Percentiles rank a stretch among this genome's conserved stretches.
These are phyloP conservation scores for Macrolepiota albuminosa DNA, from an alignment of 768 basidiomycete genomes.

Conservation along the genomic window DNA sequence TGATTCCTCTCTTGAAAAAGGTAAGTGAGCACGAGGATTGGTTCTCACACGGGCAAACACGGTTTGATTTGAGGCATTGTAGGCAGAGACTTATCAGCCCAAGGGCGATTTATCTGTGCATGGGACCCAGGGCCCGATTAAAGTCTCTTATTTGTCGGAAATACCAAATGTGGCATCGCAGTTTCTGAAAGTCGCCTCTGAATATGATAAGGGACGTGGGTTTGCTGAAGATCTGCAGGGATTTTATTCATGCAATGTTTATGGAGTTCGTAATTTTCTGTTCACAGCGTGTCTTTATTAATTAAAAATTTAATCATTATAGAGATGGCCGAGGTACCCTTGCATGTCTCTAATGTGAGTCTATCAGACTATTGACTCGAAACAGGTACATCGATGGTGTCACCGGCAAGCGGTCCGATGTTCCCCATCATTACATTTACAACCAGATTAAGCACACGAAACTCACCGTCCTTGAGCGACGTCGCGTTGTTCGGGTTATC, in stretches of 20 bases:
- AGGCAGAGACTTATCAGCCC: constrained; percentile 36
- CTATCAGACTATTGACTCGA: not conserved
- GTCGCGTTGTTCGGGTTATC: constrained; percentile 42
- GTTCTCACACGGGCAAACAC: not conserved
- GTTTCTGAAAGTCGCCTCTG: constrained; percentile 40
- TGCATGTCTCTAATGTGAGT: not conserved
- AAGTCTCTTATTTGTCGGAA: constrained; percentile 36
- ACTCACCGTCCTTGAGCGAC: constrained; percentile 33
- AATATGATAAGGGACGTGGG: constrained; percentile 44
- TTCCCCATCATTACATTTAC: constrained; percentile 49
- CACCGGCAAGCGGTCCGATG: constrained; percentile 53
- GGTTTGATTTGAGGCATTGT: not conserved
- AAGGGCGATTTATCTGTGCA: constrained; percentile 29
- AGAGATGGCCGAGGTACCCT: constrained; percentile 53
- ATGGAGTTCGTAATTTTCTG: constrained; percentile 35
- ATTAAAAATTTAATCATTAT: not conserved
- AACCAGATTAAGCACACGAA: constrained; percentile 39
- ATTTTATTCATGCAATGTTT: constrained; percentile 37
- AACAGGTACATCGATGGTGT: constrained; percentile 47
- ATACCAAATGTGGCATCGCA: constrained; percentile 38
- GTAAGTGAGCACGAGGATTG: constrained; percentile 21
- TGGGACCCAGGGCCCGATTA: constrained; percentile 45
- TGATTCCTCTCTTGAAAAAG: constrained; percentile 57
- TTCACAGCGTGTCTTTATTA: constrained; percentile 5
- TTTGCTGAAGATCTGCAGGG: constrained; percentile 43